Evolutionary conservation across 2,329 filamentous ascomycete species (phyloP), one percentile per base, ranked within the genome.

Genomic region (Xylariaceae sp.): DNA sequence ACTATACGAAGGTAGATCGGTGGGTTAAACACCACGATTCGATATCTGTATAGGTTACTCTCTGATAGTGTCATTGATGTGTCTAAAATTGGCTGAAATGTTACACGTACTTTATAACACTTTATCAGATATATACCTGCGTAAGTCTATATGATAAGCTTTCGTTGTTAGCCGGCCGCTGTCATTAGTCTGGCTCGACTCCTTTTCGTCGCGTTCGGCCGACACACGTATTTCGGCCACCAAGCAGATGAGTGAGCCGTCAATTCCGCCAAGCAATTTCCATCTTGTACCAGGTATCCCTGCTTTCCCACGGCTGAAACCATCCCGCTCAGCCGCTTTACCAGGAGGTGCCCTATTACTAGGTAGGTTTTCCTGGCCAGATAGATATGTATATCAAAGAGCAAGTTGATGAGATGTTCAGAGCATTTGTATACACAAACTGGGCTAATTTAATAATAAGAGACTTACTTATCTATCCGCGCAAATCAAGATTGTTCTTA

Each of bases 181-280:
- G 12, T 37, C n/a, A n/a, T n/a, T 14, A 37, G 14, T 37, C 32
- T 10, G 32, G 32, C 32, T 37, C 7, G 32, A 12, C 32, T 16
- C 32, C 32, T 37, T 37, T 37, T 37, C 5, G 14, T 37, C 12
- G 32, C 32, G 12, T 37, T 37, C 32, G 32, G 32, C 32, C 32
- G 32, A 37, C 14, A 37, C 14, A 14, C 14, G 23, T 26, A 12
- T 37, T 16, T 37, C 5, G 47, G 53, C 40, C 19, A 48, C 48
- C n/a, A 23, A 41, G 37, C 20, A 19, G 45, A n/a, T 26, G 40
- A 32, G 29, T 29, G 44, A 37, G 3, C n/a, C n/a, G n/a, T n/a
- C n/a, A n/a, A 50, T 57, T 45, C 50, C 43, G 50, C 56, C 20
- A 44, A 56, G 57, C 60, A 60, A 60, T 60, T 46, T 60, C 56